Evolutionary conservation across 2,329 filamentous ascomycete genomes (phyloP), one percentile per base, ranked within the genome.

Genomic region (Geosmithia flava): DNA sequence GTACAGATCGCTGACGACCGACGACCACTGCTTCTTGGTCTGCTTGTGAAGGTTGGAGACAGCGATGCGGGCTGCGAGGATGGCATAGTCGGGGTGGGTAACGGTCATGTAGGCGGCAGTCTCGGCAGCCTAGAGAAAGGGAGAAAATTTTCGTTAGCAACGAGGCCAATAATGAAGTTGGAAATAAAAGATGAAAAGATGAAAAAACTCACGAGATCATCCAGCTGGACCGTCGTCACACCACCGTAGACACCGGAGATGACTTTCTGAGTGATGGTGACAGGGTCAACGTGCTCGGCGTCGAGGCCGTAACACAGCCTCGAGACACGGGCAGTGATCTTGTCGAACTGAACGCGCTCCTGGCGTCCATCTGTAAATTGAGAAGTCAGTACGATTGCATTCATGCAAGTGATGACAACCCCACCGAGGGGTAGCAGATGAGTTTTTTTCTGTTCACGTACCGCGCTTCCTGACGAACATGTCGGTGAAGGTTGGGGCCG

Each of bases 1-100:
- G 72, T 91, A 96, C 42, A 98, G 81, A 61, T 98, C 93, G 59
- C 81, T 83, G 58, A 98, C 79, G 51, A 98, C 93, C 46, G 87
- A 76, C n/a, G 93, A 97, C 75, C 94, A 98, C 66, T 97, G 91
- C 78, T 98, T 98, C 80, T 97, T 97, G 55, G 93, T 98, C 78
- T 98, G 93, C 74, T 98, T 98, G 83, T 98, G 93, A 51, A 98
- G 85, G 74, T 98, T 98, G 62, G 93, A 98, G 48, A 98, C 93
- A 58, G 93, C 93, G 63, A 98, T 97, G 71, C 93, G 90, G 56
- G 93, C 93, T 55, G 93, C 93, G 51, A 98, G 88, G 64, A 97
- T 94, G 65, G 93, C 93, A 67, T 98, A 98, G 72, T 98, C 93
- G 60, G 93, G 93, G 68, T 98, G 93, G 53, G 91, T 98, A 58